Conservation (phyloP, 495 filamentous ascomycete genomes). For the Lasiosphaeria miniovina region DNA sequence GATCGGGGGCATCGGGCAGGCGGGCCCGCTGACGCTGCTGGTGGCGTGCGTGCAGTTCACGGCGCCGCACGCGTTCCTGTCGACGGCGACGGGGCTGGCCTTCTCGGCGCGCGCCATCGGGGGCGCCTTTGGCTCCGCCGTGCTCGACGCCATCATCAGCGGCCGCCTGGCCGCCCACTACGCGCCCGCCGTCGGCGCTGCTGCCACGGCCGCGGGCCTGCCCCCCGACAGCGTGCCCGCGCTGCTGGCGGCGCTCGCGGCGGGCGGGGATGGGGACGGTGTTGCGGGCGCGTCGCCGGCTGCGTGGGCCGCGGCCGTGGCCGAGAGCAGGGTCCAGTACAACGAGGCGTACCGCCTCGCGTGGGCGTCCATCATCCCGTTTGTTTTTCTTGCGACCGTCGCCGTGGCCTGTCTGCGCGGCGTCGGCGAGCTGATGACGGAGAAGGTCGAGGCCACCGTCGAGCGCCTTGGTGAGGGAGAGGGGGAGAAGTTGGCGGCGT, state of each 20-base stretch:
- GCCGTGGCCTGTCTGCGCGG: slow-evolving; percentile 45
- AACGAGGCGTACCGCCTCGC: slow-evolving; percentile 46
- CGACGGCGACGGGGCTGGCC: slow-evolving; percentile 52
- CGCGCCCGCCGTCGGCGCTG: slow-evolving; percentile 31
- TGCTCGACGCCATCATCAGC: slow-evolving; percentile 54
- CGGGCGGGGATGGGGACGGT: slow-evolving; percentile 26
- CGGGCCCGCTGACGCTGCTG: slow-evolving; percentile 49
- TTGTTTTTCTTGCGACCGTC: slow-evolving; percentile 49
- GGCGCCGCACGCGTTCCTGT: slow-evolving; percentile 52
- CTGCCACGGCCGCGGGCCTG: slow-evolving; percentile 42
- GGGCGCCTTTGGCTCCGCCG: slow-evolving; percentile 53
- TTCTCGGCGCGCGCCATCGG: slow-evolving; percentile 55
- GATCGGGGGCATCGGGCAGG: slow-evolving; percentile 49
- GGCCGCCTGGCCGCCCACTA: slow-evolving; percentile 41
- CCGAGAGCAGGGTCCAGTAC: slow-evolving; percentile 42
- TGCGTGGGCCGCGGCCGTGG: slow-evolving; percentile 36
- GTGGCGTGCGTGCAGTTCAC: slow-evolving; percentile 53
- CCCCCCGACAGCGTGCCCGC: slow-evolving; percentile 35
- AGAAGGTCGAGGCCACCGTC: slow-evolving; percentile 47
- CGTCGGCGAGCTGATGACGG: slow-evolving; percentile 51
- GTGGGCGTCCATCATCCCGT: slow-evolving; percentile 53
- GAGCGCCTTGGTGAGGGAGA: slow-evolving; percentile 29
- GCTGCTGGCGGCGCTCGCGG: slow-evolving; percentile 35
- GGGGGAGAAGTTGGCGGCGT: slow-evolving; percentile 4
- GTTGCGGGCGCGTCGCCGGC: slow-evolving; percentile 35